Percentiles rank a stretch among this genome's conserved stretches.
Conservation (phyloP, 768 basidiomycete species). For the Auricularia cornea region DNA sequence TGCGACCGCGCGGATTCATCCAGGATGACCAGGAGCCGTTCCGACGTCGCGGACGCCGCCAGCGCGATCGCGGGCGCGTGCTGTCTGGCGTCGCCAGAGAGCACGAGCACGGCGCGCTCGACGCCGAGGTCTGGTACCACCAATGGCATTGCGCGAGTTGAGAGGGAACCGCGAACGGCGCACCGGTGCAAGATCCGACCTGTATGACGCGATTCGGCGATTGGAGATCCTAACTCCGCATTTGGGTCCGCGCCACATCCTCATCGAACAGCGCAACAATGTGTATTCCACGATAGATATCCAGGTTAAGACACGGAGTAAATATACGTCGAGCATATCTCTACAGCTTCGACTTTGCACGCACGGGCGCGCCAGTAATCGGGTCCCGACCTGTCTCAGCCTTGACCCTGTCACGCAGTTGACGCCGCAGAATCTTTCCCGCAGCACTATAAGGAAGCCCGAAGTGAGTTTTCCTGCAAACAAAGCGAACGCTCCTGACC, state of each 20-base stretch:
- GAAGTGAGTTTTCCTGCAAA: neutral
- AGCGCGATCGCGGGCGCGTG: conserved; percentile 21
- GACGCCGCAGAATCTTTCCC: conserved; percentile 79
- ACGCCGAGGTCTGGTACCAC: neutral
- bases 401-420: conserved; percentile 62
- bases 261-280: no score
- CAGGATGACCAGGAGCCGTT: conserved; percentile 54
- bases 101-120: neutral
- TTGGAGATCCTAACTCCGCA: no score
- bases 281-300: no score
- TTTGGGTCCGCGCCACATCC: no score
- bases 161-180: no score
- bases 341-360: neutral
- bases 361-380: neutral
- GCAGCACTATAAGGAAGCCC: conserved; percentile 45
- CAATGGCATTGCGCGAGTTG: neutral
- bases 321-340: neutral
- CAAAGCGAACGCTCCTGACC: conserved; percentile 28
- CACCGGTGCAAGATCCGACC: no score
- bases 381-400: conserved; percentile 28
- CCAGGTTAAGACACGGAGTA: neutral
- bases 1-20: conserved; percentile 37
- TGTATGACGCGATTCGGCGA: no score
- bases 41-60: conserved; percentile 32
- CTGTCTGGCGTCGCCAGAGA: neutral